Conservation (phyloP, 2,329 filamentous ascomycete species). For the Zalaria obscura region DNA sequence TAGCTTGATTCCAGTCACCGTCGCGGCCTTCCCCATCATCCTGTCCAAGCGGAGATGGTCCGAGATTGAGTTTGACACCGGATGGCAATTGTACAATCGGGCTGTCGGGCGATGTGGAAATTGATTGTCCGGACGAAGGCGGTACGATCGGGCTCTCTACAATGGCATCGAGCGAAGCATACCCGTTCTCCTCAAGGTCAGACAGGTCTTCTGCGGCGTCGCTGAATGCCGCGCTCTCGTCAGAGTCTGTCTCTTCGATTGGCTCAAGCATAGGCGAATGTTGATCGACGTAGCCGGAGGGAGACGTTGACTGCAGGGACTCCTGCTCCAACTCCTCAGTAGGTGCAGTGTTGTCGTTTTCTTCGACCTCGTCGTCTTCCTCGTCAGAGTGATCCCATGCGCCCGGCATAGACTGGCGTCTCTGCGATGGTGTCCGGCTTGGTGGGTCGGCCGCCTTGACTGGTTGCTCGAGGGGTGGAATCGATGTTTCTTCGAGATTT, state of each 20-base stretch:
- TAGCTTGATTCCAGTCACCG: constrained; percentile 52
- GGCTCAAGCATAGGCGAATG: constrained; percentile 3
- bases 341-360: constrained; percentile 1
- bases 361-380: not conserved
- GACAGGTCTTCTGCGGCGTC: constrained; percentile 64
- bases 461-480: not conserved
- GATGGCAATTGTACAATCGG: constrained; percentile 8
- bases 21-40: constrained; percentile 12
- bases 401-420: constrained; percentile 5
- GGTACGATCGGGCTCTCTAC: constrained; percentile 41
- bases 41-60: constrained; percentile 2
- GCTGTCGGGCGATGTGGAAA: constrained; percentile 11
- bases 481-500: constrained; percentile 11
- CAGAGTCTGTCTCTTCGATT: constrained; percentile 14
- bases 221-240: constrained; percentile 51
- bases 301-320: not conserved
- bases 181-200: constrained; percentile 51
- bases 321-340: constrained; percentile 2
- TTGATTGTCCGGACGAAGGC: constrained; percentile 3
- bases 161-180: constrained; percentile 59
- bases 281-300: not conserved
- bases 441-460: not conserved
- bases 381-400: constrained; percentile 3
- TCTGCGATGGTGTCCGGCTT: not conserved
- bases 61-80: not conserved